phyloP scores from a whole-genome alignment of 768 basidiomycete species.

The Auriscalpium vulgare region DNA sequence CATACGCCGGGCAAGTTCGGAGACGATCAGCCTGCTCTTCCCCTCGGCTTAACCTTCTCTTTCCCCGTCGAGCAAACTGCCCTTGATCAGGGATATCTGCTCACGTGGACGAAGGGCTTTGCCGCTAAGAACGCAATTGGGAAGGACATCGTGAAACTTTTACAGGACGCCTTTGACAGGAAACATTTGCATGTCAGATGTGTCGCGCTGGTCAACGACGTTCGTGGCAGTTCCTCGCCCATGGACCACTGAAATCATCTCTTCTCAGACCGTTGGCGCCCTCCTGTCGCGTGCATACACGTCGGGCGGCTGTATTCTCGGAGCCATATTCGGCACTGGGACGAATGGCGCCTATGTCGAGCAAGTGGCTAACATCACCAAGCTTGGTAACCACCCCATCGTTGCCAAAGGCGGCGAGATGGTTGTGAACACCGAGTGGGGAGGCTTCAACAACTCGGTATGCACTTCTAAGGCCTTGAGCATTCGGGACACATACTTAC shows the following conservation, averaged over 20 bases:
- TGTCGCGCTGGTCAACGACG: constrained; percentile 91
- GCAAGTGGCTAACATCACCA: constrained; percentile 74
- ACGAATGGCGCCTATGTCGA: constrained; percentile 99
- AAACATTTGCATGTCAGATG: constrained; percentile 91
- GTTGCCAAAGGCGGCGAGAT: constrained; percentile 64
- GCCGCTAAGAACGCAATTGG: constrained; percentile 86
- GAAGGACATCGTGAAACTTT: constrained; percentile 78
- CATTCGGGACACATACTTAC: too few relatives aligned
- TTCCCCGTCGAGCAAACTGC: constrained; percentile 98
- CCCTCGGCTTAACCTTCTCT: constrained; percentile 91
- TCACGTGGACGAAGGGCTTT: constrained; percentile 97
- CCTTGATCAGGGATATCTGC: constrained; percentile 78
- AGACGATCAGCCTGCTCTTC: constrained; percentile 29
- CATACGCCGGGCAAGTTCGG: constrained; percentile 25
- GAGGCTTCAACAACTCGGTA: constrained; percentile 92
- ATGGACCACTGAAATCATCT: neutral
- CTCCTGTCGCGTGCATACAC: constrained; percentile 90
- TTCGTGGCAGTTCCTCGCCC: constrained; percentile 29
- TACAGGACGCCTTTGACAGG: constrained; percentile 88
- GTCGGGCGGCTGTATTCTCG: constrained; percentile 82
- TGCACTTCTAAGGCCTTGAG: neutral
- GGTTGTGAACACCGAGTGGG: constrained; percentile 99
- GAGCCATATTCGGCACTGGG: constrained; percentile 94
- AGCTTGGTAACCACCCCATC: constrained; percentile 60
- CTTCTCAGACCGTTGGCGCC: constrained; percentile 82